Evolutionary conservation across 2,329 filamentous ascomycete species (phyloP).

Genomic region (Venturia oleaginea): DNA sequence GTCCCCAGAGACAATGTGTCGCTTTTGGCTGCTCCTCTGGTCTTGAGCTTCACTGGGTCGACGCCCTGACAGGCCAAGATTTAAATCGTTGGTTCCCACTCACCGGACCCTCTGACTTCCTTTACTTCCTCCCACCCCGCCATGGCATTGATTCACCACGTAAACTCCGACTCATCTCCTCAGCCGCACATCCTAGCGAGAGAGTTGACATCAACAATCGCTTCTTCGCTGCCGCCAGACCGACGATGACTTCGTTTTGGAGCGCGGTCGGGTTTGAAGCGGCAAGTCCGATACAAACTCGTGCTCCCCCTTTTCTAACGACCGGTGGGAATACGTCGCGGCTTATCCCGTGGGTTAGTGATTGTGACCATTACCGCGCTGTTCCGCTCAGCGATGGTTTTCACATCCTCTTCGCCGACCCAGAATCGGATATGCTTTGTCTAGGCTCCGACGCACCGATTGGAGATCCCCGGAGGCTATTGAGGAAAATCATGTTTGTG

Average conservation of each 20-base stretch:
- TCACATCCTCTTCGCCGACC: slow-evolving; percentile 57
- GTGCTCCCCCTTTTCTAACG: slow-evolving; percentile 19
- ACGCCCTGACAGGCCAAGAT: slow-evolving; percentile 40
- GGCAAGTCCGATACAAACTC: not conserved
- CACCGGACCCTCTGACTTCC: slow-evolving; percentile 43
- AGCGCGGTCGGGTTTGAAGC: not conserved
- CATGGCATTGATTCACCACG: slow-evolving; percentile 43
- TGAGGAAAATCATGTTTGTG: slow-evolving; percentile 49
- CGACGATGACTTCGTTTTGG: slow-evolving; percentile 10
- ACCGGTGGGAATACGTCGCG: slow-evolving; percentile 20
- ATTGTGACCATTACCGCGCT: slow-evolving; percentile 50
- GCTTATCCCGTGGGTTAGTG: not conserved
- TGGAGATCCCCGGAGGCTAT: slow-evolving; percentile 46
- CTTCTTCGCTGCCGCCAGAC: slow-evolving; percentile 17
- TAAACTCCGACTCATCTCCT: slow-evolving; percentile 55
- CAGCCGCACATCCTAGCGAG: slow-evolving; percentile 39
- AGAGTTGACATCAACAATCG: slow-evolving; percentile 21
- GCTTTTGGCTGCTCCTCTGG: slow-evolving; percentile 56
- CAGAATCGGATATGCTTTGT: slow-evolving; percentile 45
- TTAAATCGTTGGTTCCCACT: slow-evolving; percentile 48
- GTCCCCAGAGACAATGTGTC: slow-evolving; percentile 54
- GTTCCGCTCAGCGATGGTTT: slow-evolving; percentile 56
- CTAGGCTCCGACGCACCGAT: slow-evolving; percentile 54
- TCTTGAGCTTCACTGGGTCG: slow-evolving; percentile 55
- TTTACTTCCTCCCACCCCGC: slow-evolving; percentile 52